These are phyloP conservation scores for Peronospora tabacina DNA, from an alignment of 352 stramenopile genomes.

Conservation along the genomic window DNA sequence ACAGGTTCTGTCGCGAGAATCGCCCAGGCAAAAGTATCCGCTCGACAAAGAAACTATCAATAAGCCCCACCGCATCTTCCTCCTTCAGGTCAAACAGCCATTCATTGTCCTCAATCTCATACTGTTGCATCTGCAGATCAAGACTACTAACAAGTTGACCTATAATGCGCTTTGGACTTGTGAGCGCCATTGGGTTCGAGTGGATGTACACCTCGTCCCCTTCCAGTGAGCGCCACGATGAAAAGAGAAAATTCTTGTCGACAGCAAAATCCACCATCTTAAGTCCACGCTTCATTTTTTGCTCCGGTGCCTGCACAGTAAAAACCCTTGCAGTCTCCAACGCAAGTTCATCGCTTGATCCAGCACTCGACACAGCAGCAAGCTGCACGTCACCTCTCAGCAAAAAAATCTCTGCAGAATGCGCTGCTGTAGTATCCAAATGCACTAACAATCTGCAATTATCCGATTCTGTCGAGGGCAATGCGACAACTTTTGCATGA, in stretches of 20 bases:
- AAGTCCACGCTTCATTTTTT: constrained; percentile 31
- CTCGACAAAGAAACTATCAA: constrained; percentile 59
- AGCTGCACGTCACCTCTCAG: constrained; percentile 46
- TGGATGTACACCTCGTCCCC: constrained; percentile 59
- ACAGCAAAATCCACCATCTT: constrained; percentile 71
- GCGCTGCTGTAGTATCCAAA: constrained; percentile 46
- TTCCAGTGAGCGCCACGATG: constrained; percentile 55
- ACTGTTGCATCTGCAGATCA: constrained; percentile 60
- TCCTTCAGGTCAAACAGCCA: constrained; percentile 52
- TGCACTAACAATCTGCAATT: constrained; percentile 61
- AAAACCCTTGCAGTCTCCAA: constrained; percentile 53
- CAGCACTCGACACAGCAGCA: constrained; percentile 16
- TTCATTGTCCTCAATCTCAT: constrained; percentile 44
- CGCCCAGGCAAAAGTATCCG: constrained; percentile 52
- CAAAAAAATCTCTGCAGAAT: constrained; percentile 55
- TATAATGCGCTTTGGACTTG: constrained; percentile 44
- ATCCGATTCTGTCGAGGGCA: constrained; percentile 43
- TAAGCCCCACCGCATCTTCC: constrained; percentile 27
- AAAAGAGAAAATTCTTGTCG: constrained; percentile 61
- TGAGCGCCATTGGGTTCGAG: constrained; percentile 60
- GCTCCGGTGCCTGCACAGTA: constrained; percentile 21
- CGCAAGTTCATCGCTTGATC: constrained; percentile 32
- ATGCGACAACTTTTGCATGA: constrained; percentile 50
- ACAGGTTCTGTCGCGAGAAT: constrained; percentile 60
- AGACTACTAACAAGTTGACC: constrained; percentile 49